A percentile compares a stretch with the other conserved stretches of the same genome.
These are phyloP conservation scores for Stagonosporopsis cucurbitacearum DNA, from an alignment of 2,329 filamentous ascomycete genomes.

Conservation along the genomic window DNA sequence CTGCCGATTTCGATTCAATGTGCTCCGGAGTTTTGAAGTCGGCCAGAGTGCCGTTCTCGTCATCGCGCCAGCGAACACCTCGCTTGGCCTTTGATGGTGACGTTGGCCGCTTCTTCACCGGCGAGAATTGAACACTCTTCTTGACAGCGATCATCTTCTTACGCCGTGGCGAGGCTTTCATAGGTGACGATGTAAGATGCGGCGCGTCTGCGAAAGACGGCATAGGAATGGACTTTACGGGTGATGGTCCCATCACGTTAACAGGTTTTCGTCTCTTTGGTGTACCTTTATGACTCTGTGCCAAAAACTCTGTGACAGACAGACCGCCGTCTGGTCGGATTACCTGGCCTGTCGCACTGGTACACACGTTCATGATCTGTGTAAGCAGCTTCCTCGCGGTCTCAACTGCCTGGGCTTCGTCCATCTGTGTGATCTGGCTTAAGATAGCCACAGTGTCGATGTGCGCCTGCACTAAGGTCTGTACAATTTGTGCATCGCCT, in stretches of 20 bases:
- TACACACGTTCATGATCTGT: conserved; percentile 78
- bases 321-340: conserved; percentile 85
- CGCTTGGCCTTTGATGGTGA: conserved; percentile 69
- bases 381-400: conserved; percentile 79
- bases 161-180: conserved; percentile 80
- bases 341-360: conserved; percentile 76
- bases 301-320: conserved; percentile 68
- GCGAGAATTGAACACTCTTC: conserved; percentile 81
- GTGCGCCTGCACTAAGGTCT: conserved; percentile 85
- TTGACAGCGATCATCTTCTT: conserved; percentile 68
- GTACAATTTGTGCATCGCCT: conserved; percentile 78
- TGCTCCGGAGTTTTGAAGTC: conserved; percentile 92
- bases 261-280: conserved; percentile 71
- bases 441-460: conserved; percentile 90
- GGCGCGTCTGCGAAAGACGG: conserved; percentile 42
- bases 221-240: conserved; percentile 51
- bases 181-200: conserved; percentile 65
- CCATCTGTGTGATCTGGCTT: conserved; percentile 80
- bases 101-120: conserved; percentile 71
- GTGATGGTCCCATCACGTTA: conserved; percentile 55
- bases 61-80: conserved; percentile 89
- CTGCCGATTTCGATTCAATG: conserved; percentile 63
- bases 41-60: conserved; percentile 80
- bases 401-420: conserved; percentile 79
- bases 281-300: conserved; percentile 74